Conservation (phyloP, 495 filamentous ascomycete genomes). For the Oidiodendron maius region DNA sequence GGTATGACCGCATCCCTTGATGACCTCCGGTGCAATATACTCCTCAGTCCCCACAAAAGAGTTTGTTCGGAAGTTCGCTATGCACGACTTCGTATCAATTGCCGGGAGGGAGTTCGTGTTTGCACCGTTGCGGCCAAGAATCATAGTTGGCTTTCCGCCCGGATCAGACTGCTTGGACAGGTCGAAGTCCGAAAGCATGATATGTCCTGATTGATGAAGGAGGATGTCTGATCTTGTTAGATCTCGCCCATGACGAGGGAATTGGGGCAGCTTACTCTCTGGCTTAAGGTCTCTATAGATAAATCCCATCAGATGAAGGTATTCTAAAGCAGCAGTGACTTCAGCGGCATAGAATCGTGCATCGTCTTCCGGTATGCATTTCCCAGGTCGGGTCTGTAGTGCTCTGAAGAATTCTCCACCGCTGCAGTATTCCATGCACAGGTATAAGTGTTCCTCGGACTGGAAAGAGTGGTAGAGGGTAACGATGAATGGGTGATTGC, state of each 20-base stretch:
- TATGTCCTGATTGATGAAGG: conserved; percentile 95
- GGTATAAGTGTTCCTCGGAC: conserved; percentile 94
- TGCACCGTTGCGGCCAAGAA: conserved; percentile 77
- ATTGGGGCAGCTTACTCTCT: conserved; percentile 63
- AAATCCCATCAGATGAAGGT: conserved; percentile 98
- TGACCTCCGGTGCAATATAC: conserved; percentile 97
- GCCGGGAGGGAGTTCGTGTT: conserved; percentile 79
- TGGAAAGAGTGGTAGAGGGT: conserved; percentile 98
- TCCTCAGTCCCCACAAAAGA: conserved; percentile 98
- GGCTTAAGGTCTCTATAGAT: conserved; percentile 98
- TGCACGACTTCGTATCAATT: conserved; percentile 97
- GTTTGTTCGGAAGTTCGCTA: conserved; percentile 96
- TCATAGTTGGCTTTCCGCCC: conserved; percentile 95
- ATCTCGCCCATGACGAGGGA: not conserved
- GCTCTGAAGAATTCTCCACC: conserved; percentile 98
- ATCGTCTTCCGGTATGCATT: conserved; percentile 94
- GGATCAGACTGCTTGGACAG: conserved; percentile 96
- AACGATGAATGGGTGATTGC: conserved; percentile 98
- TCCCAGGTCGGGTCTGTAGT: conserved; percentile 91
- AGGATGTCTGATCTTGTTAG: conserved; percentile 67
- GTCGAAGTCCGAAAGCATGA: conserved; percentile 99
- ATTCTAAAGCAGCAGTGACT: conserved; percentile 95
- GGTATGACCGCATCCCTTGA: conserved; percentile 96
- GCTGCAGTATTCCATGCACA: conserved; percentile 99
- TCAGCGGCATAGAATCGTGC: conserved; percentile 96